A percentile compares a stretch with the other conserved stretches of the same genome.
These are phyloP conservation scores for Pseudonitzschia pungens DNA, from an alignment of 108 stramenopile genomes.

Conservation along the genomic window DNA sequence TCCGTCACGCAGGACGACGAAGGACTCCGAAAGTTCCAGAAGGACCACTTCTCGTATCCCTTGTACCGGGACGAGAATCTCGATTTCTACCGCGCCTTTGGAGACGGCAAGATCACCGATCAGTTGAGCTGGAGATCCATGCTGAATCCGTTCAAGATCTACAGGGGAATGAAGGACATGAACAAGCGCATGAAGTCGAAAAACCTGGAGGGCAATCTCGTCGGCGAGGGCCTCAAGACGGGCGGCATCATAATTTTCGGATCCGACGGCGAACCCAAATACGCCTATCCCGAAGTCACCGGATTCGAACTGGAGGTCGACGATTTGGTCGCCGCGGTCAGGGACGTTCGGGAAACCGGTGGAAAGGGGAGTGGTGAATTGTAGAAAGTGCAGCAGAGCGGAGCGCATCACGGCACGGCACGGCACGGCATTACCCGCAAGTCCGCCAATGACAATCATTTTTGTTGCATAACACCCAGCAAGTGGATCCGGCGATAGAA, in stretches of 20 bases:
- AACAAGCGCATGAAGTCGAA: constrained; percentile 55
- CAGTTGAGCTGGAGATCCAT: constrained; percentile 19
- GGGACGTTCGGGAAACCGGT: constrained; percentile 28
- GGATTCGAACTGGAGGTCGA: constrained; percentile 54
- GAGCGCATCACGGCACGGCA: neutral
- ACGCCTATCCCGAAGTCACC: constrained; percentile 74
- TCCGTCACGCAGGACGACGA: constrained; percentile 53
- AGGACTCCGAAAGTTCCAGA: constrained; percentile 66
- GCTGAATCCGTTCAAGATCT: constrained; percentile 47
- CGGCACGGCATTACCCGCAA: neutral
- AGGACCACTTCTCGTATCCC: constrained; percentile 57
- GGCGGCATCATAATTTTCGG: constrained; percentile 83
- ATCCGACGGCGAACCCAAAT: constrained; percentile 49
- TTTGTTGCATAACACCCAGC: too few relatives aligned
- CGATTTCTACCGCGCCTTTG: constrained; percentile 74
- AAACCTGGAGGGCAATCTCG: constrained; percentile 68
- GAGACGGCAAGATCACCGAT: constrained; percentile 38
- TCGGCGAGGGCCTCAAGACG: constrained; percentile 75
- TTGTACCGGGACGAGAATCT: constrained; percentile 61
- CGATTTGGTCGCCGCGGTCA: constrained; percentile 54
- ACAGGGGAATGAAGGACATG: constrained; percentile 9
- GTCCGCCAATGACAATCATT: too few relatives aligned
- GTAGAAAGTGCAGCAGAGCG: neutral
- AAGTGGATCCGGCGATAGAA: too few relatives aligned
- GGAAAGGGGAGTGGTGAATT: neutral